phyloP scores from a whole-genome alignment of 441 rosid genomes.

The Melastoma candidum region DNA sequence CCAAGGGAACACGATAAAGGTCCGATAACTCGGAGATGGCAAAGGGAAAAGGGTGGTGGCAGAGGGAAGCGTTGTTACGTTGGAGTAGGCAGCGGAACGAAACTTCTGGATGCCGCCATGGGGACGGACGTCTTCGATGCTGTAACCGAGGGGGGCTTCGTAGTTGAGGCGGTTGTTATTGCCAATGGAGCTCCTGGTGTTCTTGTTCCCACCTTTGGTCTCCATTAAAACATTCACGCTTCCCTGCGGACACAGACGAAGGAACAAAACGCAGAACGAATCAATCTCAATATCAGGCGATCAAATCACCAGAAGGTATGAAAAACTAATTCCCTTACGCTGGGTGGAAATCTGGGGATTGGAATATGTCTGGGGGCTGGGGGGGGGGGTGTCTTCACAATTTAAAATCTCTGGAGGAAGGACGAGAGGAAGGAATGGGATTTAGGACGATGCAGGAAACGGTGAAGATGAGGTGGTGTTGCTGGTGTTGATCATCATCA shows the following conservation, averaged over 20 bases:
- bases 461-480: no score
- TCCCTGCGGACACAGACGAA: background rate
- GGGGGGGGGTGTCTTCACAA: no score
- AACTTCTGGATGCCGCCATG: conserved; percentile 50
- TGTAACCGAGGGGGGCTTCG: conserved; percentile 53
- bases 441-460: no score
- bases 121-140: conserved; percentile 51
- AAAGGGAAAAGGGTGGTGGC: no score
- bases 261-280: background rate
- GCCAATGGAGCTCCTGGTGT: conserved; percentile 17
- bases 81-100: conserved; percentile 52
- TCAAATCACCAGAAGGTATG: no score
- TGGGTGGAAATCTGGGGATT: no score
- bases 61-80: conserved; percentile 18
- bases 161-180: conserved; percentile 18
- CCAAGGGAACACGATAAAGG: background rate
- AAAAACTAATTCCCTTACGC: no score
- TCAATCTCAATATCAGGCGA: background rate
- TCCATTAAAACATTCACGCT: conserved; percentile 50
- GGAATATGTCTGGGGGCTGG: no score
- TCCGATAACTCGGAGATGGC: background rate
- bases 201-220: conserved; percentile 34
- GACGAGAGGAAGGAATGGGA: no score
- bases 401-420: no score
- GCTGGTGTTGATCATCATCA: no score